Evolutionary conservation across 805 yeast genomes (phyloP), one percentile per base, ranked within the genome.

Genomic region (Wickerhamiella occidentalis): DNA sequence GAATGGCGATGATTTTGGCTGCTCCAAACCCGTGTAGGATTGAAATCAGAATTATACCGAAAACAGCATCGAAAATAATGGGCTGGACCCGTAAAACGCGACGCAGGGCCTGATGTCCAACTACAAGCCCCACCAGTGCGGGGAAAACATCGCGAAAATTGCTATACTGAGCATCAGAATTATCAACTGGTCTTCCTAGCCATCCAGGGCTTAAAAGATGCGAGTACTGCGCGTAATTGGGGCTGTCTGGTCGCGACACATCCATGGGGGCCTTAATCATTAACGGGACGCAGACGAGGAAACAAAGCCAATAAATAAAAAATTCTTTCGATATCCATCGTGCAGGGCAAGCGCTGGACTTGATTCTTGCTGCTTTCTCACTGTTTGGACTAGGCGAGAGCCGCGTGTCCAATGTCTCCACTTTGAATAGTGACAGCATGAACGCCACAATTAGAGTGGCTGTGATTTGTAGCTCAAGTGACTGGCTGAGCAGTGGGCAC

Each of bases 141-240:
- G 77, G 75, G 54, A 90, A 71, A 61, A 87, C 87, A 61, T 83
- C 81, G 58, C 98, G 74, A 62, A 92, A 86, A 59, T 87, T 85
- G 22, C 85, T 66, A 61, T 90, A 92, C 64, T 92, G 99, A 28
- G 73, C 70, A 62, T 92, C 99, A 4, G 95, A 82, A 62, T 90
- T 88, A 64, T 92, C 98, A 41, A 64, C 60, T 9, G 56, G 82
- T 22, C 95, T 68, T 7, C 95, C 96, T 61, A 82, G 67, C 97
- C 97, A 90, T 3, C 98, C 97, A 5, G 77, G 70, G 25, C 81
- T 72, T 47, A 90, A 68, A 35, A 80, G 67, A 45, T 76, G 73
- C 55, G 74, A 74, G 60, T 75, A 86, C 45, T 69, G 68, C 17
- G 74, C 72, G 61, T 81, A 90, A 60, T 86, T 86, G 9, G 82